A percentile compares a stretch with the other conserved stretches of the same genome.
phyloP scores from a whole-genome alignment of 495 filamentous ascomycete species.

The Xylaria curta region DNA sequence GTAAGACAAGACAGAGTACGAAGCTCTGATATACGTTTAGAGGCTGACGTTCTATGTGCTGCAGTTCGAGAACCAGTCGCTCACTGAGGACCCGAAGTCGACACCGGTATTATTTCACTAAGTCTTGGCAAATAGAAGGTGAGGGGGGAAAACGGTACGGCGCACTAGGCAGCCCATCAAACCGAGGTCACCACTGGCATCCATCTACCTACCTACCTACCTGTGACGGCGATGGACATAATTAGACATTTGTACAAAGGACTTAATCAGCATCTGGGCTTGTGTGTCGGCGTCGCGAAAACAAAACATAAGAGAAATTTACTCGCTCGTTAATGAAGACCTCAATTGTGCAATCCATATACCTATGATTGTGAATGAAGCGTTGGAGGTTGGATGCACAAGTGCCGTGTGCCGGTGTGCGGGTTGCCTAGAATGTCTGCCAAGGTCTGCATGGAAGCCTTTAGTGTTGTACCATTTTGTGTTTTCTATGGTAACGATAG shows the following conservation, averaged over 20 bases:
- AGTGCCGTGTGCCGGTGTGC: neutral
- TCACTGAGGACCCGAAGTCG: constrained; percentile 32
- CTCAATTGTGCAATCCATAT: neutral
- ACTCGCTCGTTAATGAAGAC: neutral
- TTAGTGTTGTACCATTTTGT: neutral
- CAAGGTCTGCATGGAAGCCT: neutral
- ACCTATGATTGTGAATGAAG: neutral
- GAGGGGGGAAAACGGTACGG: neutral
- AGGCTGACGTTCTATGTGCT: constrained; percentile 17
- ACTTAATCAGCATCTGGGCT: neutral
- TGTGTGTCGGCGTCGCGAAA: neutral
- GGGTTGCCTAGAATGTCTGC: constrained; percentile 1
- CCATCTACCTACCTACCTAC: neutral
- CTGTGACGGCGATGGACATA: constrained; percentile 6
- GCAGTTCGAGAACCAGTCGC: constrained; percentile 52
- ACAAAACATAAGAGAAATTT: neutral
- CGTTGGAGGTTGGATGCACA: neutral
- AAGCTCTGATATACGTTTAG: neutral
- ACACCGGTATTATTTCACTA: constrained; percentile 36
- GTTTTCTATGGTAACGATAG: neutral
- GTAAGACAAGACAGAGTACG: constrained; percentile 41
- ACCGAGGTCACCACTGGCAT: neutral
- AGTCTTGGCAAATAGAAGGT: neutral
- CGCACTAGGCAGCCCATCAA: neutral
- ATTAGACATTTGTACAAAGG: constrained; percentile 8